Conservation (phyloP, 192 early-diverging fungal species). For the Paraglomus brasilianum region DNA sequence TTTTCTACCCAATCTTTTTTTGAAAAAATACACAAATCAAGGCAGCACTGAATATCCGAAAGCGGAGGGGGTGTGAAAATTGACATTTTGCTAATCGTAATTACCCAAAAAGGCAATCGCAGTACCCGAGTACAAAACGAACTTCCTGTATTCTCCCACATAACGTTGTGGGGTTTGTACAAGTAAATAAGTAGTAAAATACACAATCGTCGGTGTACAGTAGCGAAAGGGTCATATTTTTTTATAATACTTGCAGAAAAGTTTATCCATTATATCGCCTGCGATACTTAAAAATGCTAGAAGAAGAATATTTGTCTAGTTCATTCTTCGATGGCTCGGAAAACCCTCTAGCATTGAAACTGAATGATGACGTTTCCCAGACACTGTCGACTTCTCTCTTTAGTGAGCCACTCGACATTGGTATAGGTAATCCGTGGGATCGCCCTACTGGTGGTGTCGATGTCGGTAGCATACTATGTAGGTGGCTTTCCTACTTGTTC, state of each 20-base stretch:
- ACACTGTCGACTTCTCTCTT: slow-evolving; percentile 8
- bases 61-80: too few relatives aligned
- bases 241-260: background rate
- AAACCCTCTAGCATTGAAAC: background rate
- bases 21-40: too few relatives aligned
- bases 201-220: background rate
- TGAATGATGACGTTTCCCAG: background rate
- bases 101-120: too few relatives aligned
- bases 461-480: slow-evolving; percentile 17
- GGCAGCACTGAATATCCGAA: too few relatives aligned
- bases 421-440: slow-evolving; percentile 28
- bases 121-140: background rate
- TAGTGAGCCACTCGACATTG: slow-evolving; percentile 6
- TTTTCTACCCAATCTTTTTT: too few relatives aligned
- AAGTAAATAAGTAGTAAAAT: too few relatives aligned
- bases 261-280: background rate
- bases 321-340: slow-evolving; percentile 11
- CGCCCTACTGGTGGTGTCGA: slow-evolving; percentile 8
- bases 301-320: slow-evolving; percentile 5
- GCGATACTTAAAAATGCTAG: slow-evolving; percentile 1
- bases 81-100: too few relatives aligned
- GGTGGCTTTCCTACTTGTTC: background rate
- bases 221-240: background rate
- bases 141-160: background rate
- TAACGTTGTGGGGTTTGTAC: background rate